These are phyloP conservation scores for Akebia trifoliata DNA, from an alignment of 164 flowering plant genomes.

Conservation along the genomic window DNA sequence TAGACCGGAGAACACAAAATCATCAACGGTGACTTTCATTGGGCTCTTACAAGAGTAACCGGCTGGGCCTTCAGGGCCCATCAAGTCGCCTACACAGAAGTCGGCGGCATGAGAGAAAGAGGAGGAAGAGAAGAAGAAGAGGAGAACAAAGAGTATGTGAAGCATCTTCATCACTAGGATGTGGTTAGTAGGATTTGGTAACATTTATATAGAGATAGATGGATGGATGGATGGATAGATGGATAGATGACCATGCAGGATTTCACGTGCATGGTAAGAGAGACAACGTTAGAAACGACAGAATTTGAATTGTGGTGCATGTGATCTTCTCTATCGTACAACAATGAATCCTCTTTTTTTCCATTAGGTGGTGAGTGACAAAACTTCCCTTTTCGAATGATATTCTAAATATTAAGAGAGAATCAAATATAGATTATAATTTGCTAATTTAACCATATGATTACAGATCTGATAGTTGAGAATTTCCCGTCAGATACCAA, in stretches of 20 bases:
- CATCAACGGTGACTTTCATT: slow-evolving; percentile 40
- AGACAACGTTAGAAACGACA: slow-evolving; percentile 15
- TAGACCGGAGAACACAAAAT: slow-evolving; percentile 60
- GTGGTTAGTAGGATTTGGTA: neutral
- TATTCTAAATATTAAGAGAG: no score
- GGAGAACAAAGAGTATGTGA: slow-evolving; percentile 18
- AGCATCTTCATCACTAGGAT: slow-evolving; percentile 15
- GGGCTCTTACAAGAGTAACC: slow-evolving; percentile 72
- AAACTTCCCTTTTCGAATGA: no score
- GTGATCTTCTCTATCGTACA: slow-evolving; percentile 17
- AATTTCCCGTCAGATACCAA: no score
- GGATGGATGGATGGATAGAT: neutral
- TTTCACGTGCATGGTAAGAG: slow-evolving; percentile 14
- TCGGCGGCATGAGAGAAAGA: slow-evolving; percentile 40
- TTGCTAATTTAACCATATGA: no score
- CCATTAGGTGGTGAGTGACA: neutral
- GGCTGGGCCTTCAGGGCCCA: slow-evolving; percentile 40
- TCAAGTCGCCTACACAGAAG: slow-evolving; percentile 72
- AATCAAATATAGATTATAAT: no score
- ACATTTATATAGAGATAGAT: slow-evolving; percentile 7
- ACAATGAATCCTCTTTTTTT: slow-evolving; percentile 23
- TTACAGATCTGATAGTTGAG: no score
- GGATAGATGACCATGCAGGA: slow-evolving; percentile 5
- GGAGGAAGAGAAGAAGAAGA: slow-evolving; percentile 17
- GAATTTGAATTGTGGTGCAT: slow-evolving; percentile 16